Conservation (phyloP, 768 basidiomycete species). For the Podaxis rugospora region DNA sequence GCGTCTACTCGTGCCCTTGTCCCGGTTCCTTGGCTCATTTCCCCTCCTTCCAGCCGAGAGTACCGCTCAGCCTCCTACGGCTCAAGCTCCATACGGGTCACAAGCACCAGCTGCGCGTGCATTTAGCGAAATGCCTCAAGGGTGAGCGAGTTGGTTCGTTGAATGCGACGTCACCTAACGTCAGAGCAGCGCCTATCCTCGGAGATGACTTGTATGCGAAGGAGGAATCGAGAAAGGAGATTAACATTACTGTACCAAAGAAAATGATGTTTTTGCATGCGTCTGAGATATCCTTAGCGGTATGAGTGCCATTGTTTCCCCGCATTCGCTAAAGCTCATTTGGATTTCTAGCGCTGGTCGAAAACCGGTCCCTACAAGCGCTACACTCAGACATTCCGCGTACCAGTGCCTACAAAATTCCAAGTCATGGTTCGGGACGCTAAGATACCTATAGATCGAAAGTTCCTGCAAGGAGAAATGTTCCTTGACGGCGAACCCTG, state of each 20-base stretch:
- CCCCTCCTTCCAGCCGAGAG: slow-evolving; percentile 25
- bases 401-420: slow-evolving; percentile 59
- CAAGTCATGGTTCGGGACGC: slow-evolving; percentile 42
- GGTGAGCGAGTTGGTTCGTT: slow-evolving; percentile 25
- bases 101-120: slow-evolving; percentile 72
- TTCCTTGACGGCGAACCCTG: slow-evolving; percentile 35
- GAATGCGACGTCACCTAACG: neutral
- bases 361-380: slow-evolving; percentile 39
- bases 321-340: neutral
- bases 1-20: slow-evolving; percentile 19
- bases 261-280: slow-evolving; percentile 61
- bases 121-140: slow-evolving; percentile 47
- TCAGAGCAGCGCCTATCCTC: slow-evolving; percentile 54
- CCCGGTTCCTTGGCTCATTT: neutral
- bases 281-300: slow-evolving; percentile 51
- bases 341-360: slow-evolving; percentile 41
- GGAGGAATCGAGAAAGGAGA: slow-evolving; percentile 22
- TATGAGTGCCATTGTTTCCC: slow-evolving; percentile 24
- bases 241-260: slow-evolving; percentile 30
- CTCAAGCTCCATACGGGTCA: slow-evolving; percentile 56
- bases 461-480: slow-evolving; percentile 40
- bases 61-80: slow-evolving; percentile 52
- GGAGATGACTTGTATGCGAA: slow-evolving; percentile 54
- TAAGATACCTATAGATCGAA: slow-evolving; percentile 34
- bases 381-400: slow-evolving; percentile 47